Percentiles rank a stretch among this genome's conserved stretches.
Evolutionary conservation across 768 basidiomycete species (phyloP).

Genomic region (Amanita subjunquillea): DNA sequence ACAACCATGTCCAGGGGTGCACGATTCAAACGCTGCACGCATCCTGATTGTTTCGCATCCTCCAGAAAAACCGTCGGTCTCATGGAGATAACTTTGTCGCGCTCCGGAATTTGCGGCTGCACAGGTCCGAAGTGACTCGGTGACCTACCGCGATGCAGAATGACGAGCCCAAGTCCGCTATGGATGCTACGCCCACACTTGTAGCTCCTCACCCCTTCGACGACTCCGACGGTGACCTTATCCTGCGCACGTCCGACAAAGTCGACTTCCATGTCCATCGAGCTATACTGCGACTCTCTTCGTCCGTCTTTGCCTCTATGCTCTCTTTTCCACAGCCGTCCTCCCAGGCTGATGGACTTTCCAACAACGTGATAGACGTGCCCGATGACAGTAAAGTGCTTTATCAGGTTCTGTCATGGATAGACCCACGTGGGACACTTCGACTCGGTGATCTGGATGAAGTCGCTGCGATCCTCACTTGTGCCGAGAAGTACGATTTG

Average conservation of each 20-base stretch:
- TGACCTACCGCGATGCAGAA: neutral
- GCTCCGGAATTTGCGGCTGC: no score
- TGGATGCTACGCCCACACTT: neutral
- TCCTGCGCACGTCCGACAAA: neutral
- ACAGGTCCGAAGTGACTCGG: neutral
- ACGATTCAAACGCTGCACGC: no score
- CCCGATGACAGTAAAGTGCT: constrained; percentile 1
- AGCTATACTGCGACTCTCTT: neutral
- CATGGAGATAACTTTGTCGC: no score
- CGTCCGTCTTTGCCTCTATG: constrained; percentile 3
- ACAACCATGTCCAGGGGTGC: no score
- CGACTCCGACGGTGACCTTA: neutral
- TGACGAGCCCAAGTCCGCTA: neutral
- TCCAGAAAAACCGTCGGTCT: no score
- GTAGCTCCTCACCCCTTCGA: constrained; percentile 1
- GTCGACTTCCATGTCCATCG: constrained; percentile 5
- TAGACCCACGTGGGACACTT: constrained; percentile 1
- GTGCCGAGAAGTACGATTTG: constrained; percentile 3
- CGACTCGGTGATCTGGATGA: neutral
- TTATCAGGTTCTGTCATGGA: constrained; percentile 3
- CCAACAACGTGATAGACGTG: neutral
- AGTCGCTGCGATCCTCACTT: neutral
- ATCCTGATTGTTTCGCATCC: no score
- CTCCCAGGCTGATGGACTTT: neutral
- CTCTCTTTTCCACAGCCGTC: constrained; percentile 3